phyloP scores from a whole-genome alignment of 176 grass and related monocot genomes.

The Puya raimondii region DNA sequence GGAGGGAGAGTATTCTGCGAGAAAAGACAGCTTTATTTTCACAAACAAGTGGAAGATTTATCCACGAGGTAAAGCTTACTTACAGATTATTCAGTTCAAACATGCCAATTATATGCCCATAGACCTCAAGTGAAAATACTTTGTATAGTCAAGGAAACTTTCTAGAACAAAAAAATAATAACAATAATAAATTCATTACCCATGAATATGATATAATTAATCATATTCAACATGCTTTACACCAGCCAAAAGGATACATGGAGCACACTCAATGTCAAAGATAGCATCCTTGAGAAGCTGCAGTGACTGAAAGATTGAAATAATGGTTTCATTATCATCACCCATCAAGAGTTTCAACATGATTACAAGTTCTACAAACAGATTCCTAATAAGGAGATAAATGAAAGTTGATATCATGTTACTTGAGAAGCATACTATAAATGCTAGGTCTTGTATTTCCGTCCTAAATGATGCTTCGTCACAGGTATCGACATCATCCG shows the following conservation, averaged over 20 bases:
- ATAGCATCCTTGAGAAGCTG: constrained; percentile 86
- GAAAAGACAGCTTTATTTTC: not conserved
- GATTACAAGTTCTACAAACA: not conserved
- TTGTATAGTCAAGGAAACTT: constrained; percentile 44
- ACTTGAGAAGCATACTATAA: constrained; percentile 33
- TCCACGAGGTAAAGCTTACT: constrained; percentile 21
- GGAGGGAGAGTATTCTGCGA: constrained; percentile 5
- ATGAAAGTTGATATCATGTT: not conserved
- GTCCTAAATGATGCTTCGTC: constrained; percentile 71
- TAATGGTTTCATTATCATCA: not conserved
- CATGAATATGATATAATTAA: not conserved
- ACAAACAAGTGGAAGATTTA: not conserved
- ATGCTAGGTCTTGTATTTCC: constrained; percentile 77
- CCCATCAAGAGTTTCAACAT: not conserved
- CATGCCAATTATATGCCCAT: constrained; percentile 95
- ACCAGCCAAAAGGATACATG: constrained; percentile 59
- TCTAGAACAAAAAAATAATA: not conserved
- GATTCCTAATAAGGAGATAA: no score
- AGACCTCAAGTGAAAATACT: constrained; percentile 95
- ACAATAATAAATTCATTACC: not conserved
- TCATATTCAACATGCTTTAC: not conserved
- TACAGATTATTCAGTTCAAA: constrained; percentile 99
- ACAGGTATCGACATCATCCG: constrained; percentile 59
- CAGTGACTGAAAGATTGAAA: constrained; percentile 50
- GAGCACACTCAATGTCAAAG: constrained; percentile 68